Evolutionary conservation across 1,284 basidiomycete species (phyloP).

Genomic region (Rhodotorula sp.): DNA sequence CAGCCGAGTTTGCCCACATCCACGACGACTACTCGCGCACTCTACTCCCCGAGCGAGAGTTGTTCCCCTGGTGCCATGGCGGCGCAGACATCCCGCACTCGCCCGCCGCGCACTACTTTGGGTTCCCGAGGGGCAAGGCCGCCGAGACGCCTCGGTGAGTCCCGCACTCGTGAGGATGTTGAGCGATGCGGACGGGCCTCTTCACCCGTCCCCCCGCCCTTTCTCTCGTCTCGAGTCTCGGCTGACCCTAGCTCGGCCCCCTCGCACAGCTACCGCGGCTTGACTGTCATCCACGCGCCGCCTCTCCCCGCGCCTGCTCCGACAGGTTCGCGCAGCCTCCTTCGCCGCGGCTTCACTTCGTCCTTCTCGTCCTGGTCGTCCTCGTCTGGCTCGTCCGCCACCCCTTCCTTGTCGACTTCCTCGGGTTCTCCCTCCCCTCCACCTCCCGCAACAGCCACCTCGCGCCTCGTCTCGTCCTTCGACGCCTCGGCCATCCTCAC

Average conservation of each 20-base stretch:
- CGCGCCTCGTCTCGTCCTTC: slow-evolving; percentile 35
- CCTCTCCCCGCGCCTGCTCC: slow-evolving; percentile 1
- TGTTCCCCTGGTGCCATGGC: slow-evolving; percentile 80
- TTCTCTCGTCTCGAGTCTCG: not conserved
- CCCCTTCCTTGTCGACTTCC: slow-evolving; percentile 20
- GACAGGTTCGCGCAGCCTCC: slow-evolving; percentile 3
- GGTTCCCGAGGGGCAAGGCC: slow-evolving; percentile 49
- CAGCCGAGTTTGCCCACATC: slow-evolving; percentile 61
- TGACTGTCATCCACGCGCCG: slow-evolving; percentile 35
- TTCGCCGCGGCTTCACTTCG: slow-evolving; percentile 29
- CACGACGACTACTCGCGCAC: slow-evolving; percentile 63
- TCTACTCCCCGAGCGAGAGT: slow-evolving; percentile 69
- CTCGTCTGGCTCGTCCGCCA: slow-evolving; percentile 20
- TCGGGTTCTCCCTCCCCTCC: slow-evolving; percentile 28
- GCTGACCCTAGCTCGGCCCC: not conserved
- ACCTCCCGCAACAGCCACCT: slow-evolving; percentile 13
- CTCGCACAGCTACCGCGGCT: slow-evolving; percentile 32
- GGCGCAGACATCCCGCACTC: slow-evolving; percentile 71
- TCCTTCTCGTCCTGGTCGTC: slow-evolving; percentile 32
- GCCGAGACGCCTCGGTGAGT: slow-evolving; percentile 41
- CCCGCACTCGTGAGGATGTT: slow-evolving; percentile 25
- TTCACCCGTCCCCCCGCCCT: not conserved
- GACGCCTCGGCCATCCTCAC: slow-evolving; percentile 50
- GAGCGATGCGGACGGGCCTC: not conserved
- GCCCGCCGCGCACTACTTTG: slow-evolving; percentile 74